Evolutionary conservation across 257 asterid genomes (phyloP).

Genomic region (Petunia axillaris): DNA sequence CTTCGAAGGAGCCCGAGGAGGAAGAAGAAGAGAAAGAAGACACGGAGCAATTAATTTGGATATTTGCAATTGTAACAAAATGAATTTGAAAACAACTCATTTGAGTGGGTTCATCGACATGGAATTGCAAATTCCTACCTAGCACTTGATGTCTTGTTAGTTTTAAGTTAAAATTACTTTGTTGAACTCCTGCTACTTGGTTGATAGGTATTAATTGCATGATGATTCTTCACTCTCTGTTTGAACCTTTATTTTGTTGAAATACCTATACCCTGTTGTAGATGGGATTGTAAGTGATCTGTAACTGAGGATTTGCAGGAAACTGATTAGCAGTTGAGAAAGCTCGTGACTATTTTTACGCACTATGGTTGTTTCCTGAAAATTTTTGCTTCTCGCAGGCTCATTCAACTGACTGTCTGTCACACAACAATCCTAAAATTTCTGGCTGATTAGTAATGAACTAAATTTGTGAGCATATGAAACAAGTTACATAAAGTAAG

Average conservation of each 20-base stretch:
- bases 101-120: neutral
- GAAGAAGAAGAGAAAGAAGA: neutral
- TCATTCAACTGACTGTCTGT: no score
- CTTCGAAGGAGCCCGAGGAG: neutral
- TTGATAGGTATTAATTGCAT: neutral
- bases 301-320: neutral
- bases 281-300: constrained; percentile 3
- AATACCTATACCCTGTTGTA: neutral
- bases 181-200: neutral
- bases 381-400: no score
- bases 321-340: neutral
- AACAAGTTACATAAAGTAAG: no score
- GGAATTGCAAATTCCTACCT: constrained; percentile 14
- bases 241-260: neutral
- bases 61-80: constrained; percentile 7
- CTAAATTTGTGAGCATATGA: no score
- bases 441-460: no score
- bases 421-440: no score
- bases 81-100: neutral
- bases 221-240: neutral
- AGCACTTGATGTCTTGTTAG: neutral
- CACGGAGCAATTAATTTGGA: neutral
- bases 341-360: neutral
- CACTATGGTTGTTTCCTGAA: neutral
- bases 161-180: neutral